A percentile compares a stretch with the other conserved stretches of the same genome.
Conservation (phyloP, 306 rosid genomes). For the Medicago truncatula region DNA sequence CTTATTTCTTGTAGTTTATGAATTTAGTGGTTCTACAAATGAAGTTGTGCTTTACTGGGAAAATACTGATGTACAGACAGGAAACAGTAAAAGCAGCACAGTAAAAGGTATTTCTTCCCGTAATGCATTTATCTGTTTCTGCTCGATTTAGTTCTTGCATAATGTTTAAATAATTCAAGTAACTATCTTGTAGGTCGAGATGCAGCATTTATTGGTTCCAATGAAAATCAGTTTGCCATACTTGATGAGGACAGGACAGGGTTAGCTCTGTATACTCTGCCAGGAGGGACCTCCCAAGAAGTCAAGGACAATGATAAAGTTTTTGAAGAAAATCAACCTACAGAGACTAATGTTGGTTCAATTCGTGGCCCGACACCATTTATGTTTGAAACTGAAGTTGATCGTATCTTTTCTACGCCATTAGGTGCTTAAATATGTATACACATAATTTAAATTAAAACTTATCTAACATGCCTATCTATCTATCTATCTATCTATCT, state of each 20-base stretch:
- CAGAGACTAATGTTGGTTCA: conserved; percentile 57
- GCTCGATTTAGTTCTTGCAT: conserved; percentile 27
- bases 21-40: conserved; percentile 79
- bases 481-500: neutral
- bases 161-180: conserved; percentile 30
- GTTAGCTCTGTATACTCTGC: conserved; percentile 73
- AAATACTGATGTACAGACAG: conserved; percentile 63
- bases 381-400: conserved; percentile 85
- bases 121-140: conserved; percentile 29
- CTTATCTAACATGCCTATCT: neutral
- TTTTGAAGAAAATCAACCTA: conserved; percentile 64
- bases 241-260: conserved; percentile 95
- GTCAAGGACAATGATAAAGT: conserved; percentile 63
- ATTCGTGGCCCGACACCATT: conserved; percentile 74
- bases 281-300: conserved; percentile 74
- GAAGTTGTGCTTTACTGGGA: conserved; percentile 88
- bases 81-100: conserved; percentile 72
- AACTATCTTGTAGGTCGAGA: conserved; percentile 71
- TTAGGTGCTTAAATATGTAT: conserved; percentile 57
- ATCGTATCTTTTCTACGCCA: conserved; percentile 91
- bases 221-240: conserved; percentile 86
- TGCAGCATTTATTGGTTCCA: conserved; percentile 92
- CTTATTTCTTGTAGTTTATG: conserved; percentile 82
- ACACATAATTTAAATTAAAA: conserved; percentile 13
- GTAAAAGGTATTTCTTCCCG: conserved; percentile 66